Base-by-base conservation (phyloP, 306 rosid genomes). In the Quercus variabilis region DNA sequence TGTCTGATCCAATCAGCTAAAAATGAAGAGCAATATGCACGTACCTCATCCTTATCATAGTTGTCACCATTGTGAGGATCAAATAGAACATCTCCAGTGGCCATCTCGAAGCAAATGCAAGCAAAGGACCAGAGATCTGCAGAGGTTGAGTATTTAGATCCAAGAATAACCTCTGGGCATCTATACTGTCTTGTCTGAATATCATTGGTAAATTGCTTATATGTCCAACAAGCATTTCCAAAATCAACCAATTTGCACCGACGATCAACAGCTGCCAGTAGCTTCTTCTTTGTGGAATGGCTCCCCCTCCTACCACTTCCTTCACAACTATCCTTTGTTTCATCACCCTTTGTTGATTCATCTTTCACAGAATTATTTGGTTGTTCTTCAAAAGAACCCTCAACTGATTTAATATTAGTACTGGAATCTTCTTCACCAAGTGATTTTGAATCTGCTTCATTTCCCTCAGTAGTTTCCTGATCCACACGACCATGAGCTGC, bases 41-140 rank as follows among this genome's bases (percentile, higher is more conserved):
- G 78, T 83, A 92, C 98, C 98, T 94, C 98, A 78, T 94, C 97
- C 85, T 97, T 90, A 68, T 94, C 98, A 76, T 86, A 94, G 90
- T 92, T 92, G 69, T 94, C 99, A 31, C 97, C 95, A 58, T 91
- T 92, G 78, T 92, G 97, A 69, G 99, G 99, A 85, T 94, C 99
- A 87, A 94, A 94, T 78, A 94, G 90, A 25, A 94, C 97, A 82
- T 94, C 99, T 74, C 99, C 97, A 73, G 99, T 88, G 62, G 95
- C 97, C 82, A 94, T 95, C 91, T 94, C 99, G 21, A 94, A 94
- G 83, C 93, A 94, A 84, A 92, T 94, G 88, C 99, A 94, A 28
- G 97, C 97, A 78, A 94, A 92, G 41, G 99, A 94, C 99, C 99
- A 94, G 58, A 94, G 95, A 88, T 94, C 97, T 4, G 99, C 99